A percentile compares a stretch with the other conserved stretches of the same genome.
Conservation (phyloP, 805 yeast species). For the Yamadazyma phyllophila region DNA sequence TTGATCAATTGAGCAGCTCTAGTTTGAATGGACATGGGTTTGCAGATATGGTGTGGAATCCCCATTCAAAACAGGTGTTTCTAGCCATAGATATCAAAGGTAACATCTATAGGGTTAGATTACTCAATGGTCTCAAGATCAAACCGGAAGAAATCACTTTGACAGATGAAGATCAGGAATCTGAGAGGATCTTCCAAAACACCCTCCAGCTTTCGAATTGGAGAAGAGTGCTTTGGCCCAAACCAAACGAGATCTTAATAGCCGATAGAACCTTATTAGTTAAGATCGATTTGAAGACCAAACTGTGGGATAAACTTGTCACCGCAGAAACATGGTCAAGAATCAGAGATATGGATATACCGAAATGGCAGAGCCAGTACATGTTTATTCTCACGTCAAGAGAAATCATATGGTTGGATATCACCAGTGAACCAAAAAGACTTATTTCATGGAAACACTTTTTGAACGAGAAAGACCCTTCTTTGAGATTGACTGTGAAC, state of each 20-base stretch:
- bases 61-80: slow-evolving; percentile 37
- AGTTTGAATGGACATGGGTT: slow-evolving; percentile 21
- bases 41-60: slow-evolving; percentile 47
- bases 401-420: slow-evolving; percentile 56
- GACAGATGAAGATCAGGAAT: slow-evolving; percentile 1
- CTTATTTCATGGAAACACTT: slow-evolving; percentile 73
- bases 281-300: slow-evolving; percentile 20
- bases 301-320: slow-evolving; percentile 28
- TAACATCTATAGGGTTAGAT: slow-evolving; percentile 43
- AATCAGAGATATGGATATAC: slow-evolving; percentile 40
- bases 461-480: slow-evolving; percentile 52
- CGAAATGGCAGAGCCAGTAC: slow-evolving; percentile 19
- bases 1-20: slow-evolving; percentile 5
- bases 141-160: slow-evolving; percentile 3
- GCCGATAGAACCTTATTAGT: slow-evolving; percentile 46
- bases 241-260: slow-evolving; percentile 23
- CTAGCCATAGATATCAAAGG: slow-evolving; percentile 53
- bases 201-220: slow-evolving; percentile 51
- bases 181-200: slow-evolving; percentile 6
- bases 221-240: slow-evolving; percentile 50
- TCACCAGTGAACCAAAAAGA: slow-evolving; percentile 30
- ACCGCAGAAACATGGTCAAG: slow-evolving; percentile 55
- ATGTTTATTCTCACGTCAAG: slow-evolving; percentile 62
- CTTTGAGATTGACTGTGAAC: slow-evolving; percentile 41
- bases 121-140: slow-evolving; percentile 9